Conservation (phyloP, 2,329 filamentous ascomycete species). For the Aspergillus floridensis region DNA sequence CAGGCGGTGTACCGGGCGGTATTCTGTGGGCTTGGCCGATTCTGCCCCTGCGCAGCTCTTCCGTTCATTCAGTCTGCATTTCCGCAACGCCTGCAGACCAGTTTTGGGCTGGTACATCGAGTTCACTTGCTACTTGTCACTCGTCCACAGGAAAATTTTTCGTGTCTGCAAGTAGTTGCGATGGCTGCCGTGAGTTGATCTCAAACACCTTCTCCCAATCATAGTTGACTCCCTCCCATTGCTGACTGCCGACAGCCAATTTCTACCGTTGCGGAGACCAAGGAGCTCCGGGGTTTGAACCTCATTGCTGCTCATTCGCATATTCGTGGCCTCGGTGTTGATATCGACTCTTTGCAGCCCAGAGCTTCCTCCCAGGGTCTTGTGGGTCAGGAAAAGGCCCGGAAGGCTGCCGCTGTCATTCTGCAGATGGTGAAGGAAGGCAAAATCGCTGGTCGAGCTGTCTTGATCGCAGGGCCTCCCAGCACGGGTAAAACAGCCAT, state of each 20-base stretch:
- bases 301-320: constrained; percentile 98
- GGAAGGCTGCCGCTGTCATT: constrained; percentile 93
- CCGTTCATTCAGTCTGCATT: constrained; percentile 2
- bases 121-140: constrained; percentile 2
- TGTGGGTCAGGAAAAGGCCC: constrained; percentile 92
- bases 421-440: constrained; percentile 98
- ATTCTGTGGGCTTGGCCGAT: constrained; percentile 7
- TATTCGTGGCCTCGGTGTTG: constrained; percentile 91
- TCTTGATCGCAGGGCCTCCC: constrained; percentile 91
- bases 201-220: neutral
- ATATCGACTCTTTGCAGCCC: constrained; percentile 85
- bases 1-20: constrained; percentile 23
- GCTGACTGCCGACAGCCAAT: constrained; percentile 51
- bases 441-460: constrained; percentile 93
- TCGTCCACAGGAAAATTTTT: constrained; percentile 6
- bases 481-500: constrained; percentile 98
- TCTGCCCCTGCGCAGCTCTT: constrained; percentile 19
- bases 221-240: constrained; percentile 4
- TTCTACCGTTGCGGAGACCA: constrained; percentile 86
- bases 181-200: constrained; percentile 40
- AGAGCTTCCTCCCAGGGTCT: constrained; percentile 83
- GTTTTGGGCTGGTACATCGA: constrained; percentile 13
- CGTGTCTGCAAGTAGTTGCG: constrained; percentile 11
- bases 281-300: constrained; percentile 93
- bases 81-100: constrained; percentile 14